phyloP scores from a whole-genome alignment of 805 yeast genomes.

The Kuraishia hungarica region DNA sequence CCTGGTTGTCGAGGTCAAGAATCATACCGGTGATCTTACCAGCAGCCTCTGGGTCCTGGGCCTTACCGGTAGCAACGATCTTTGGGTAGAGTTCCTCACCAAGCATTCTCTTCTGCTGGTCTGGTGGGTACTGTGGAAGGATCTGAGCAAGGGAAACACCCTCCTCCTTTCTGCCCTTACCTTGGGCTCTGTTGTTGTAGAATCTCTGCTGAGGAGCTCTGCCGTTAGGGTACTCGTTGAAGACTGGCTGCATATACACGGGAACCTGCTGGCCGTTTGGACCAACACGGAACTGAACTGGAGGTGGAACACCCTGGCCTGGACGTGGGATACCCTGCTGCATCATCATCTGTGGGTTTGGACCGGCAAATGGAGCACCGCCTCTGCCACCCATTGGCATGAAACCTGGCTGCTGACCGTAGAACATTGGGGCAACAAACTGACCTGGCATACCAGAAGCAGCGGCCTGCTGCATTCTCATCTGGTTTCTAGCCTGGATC shows the following conservation, averaged over 20 bases:
- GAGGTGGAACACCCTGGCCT: constrained; percentile 47
- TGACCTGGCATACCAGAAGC: constrained; percentile 84
- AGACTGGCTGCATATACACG: constrained; percentile 79
- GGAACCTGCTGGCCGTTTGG: constrained; percentile 82
- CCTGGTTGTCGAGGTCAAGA: constrained; percentile 88
- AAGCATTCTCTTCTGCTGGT: constrained; percentile 92
- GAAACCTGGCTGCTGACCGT: constrained; percentile 78
- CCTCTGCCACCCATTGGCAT: constrained; percentile 74
- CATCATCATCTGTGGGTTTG: constrained; percentile 68
- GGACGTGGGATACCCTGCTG: constrained; percentile 60
- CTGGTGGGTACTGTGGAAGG: constrained; percentile 62
- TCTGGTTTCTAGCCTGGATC: constrained; percentile 95
- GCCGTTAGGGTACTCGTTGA: constrained; percentile 58
- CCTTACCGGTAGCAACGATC: constrained; percentile 79
- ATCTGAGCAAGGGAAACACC: constrained; percentile 46
- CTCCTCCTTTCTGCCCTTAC: constrained; percentile 14
- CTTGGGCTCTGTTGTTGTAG: constrained; percentile 35
- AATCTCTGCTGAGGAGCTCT: constrained; percentile 31
- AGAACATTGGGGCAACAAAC: constrained; percentile 81
- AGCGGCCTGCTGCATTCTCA: constrained; percentile 96
- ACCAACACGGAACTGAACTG: constrained; percentile 64
- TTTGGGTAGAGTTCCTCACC: constrained; percentile 97
- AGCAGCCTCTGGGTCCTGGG: constrained; percentile 89
- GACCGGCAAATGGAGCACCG: constrained; percentile 60
- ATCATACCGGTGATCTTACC: constrained; percentile 99